Evolutionary conservation across 371 early-diverging fungal genomes (phyloP), one percentile per base, ranked within the genome.

Genomic region (Mucor velutinosus): DNA sequence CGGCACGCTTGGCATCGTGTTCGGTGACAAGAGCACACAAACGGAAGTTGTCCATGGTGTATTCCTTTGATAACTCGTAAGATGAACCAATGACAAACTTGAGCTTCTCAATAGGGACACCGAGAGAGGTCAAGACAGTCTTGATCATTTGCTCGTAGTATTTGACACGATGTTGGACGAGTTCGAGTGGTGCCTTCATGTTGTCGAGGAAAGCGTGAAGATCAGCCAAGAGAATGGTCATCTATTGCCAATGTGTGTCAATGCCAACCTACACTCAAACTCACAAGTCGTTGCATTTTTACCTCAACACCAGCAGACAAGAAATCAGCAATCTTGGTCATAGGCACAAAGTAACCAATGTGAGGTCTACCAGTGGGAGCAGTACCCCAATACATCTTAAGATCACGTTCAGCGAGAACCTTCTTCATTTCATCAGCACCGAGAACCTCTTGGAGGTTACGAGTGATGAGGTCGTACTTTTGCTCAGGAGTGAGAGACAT

Each of bases 131-230:
- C 58, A 99, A 90, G 72, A 95, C 90, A n/a, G 92, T 89, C 82
- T 96, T 97, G 75, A 99, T 95, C 66, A 94, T 73, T 29, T 88
- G 85, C 78, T 97, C 93, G 82, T 99, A 99, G 89, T 99, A 99
- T 71, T 90, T 86, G 23, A 95, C 92, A 67, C 99, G 94, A 64
- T 87, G 85, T 66, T 90, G 79, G 21, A 99, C 92, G 55, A 95
- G 92, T 62, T 98, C 97, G 76, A 97, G 88, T 25, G 98, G 97
- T 29, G 99, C 97, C 82, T 99, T 99, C 88, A 97, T 89, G 90
- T 99, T 99, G 84, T 99, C 99, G 58, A 99, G 90, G 83, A 96
- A 98, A 51, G 97, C 99, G 80, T 99, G 99, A 64, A 99, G 88
- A 81, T 99, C 98, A 37, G 99, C 99, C 60, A 99, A 81, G 60